Percentiles rank a stretch among this genome's conserved stretches.
Evolutionary conservation across 2,329 filamentous ascomycete species (phyloP).

Genomic region (Fusarium setosum): DNA sequence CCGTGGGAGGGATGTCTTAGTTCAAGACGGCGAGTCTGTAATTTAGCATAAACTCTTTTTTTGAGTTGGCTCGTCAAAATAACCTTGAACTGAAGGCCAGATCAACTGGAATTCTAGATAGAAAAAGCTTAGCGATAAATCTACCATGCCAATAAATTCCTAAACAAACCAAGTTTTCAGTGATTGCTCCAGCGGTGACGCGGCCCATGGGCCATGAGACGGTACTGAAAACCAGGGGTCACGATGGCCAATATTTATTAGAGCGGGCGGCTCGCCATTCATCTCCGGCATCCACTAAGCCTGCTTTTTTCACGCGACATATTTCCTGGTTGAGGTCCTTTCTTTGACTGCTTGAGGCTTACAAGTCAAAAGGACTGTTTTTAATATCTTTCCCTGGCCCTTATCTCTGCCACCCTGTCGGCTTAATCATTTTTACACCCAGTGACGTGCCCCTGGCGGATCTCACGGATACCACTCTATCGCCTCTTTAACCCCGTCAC

Average conservation of each 20-base stretch:
- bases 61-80: no score
- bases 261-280: not conserved
- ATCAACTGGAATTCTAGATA: no score
- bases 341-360: not conserved
- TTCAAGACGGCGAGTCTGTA: not conserved
- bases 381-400: not conserved
- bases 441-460: not conserved
- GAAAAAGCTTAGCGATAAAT: not conserved
- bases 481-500: no score
- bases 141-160: not conserved
- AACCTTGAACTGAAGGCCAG: no score
- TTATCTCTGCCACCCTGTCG: not conserved
- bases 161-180: not conserved
- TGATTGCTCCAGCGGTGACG: not conserved
- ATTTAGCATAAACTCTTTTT: no score
- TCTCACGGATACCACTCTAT: not conserved
- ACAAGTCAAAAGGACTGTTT: not conserved
- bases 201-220: not conserved
- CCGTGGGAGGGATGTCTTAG: not conserved
- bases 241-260: no score
- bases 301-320: not conserved
- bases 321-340: not conserved
- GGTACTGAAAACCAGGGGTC: not conserved
- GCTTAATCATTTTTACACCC: not conserved
- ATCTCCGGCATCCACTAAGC: not conserved